These are phyloP conservation scores for Salix caprea DNA, from an alignment of 345 rosid genomes.

Conservation along the genomic window DNA sequence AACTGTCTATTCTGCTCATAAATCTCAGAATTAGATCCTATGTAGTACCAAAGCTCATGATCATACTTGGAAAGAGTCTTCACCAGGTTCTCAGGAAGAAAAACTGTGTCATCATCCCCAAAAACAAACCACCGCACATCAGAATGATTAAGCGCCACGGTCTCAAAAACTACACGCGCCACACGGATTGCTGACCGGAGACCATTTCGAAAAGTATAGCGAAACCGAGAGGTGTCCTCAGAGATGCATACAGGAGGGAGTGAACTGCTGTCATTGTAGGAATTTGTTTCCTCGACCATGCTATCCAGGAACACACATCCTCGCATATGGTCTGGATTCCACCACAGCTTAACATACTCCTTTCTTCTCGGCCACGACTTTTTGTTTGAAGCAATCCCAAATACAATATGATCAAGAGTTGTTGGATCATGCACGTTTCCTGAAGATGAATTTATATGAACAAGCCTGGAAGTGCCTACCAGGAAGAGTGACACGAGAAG, in stretches of 20 bases:
- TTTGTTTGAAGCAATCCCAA: constrained; percentile 58
- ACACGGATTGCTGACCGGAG: constrained; percentile 65
- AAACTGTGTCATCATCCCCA: constrained; percentile 79
- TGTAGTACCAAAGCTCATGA: constrained; percentile 64
- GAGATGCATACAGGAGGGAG: constrained; percentile 72
- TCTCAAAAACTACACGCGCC: constrained; percentile 62
- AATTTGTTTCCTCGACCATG: constrained; percentile 18
- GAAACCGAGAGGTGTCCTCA: constrained; percentile 61
- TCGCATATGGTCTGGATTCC: constrained; percentile 52
- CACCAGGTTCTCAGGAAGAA: constrained; percentile 60
- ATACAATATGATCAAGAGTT: constrained; percentile 53
- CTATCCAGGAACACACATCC: constrained; percentile 74
- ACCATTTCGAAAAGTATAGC: constrained; percentile 57
- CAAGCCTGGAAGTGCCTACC: constrained; percentile 31
- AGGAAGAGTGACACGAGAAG: constrained; percentile 42
- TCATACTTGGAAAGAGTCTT: constrained; percentile 78
- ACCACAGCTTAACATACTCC: constrained; percentile 71
- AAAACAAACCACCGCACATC: constrained; percentile 76
- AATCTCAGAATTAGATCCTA: constrained; percentile 72
- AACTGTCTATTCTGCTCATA: constrained; percentile 52
- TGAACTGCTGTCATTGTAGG: constrained; percentile 10
- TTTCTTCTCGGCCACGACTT: constrained; percentile 52
- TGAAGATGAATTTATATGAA: constrained; percentile 16
- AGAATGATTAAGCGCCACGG: constrained; percentile 47
- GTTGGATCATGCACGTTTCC: constrained; percentile 27